These are phyloP conservation scores for Zea luxurians DNA, from an alignment of 176 grass and related monocot genomes.

Conservation along the genomic window DNA sequence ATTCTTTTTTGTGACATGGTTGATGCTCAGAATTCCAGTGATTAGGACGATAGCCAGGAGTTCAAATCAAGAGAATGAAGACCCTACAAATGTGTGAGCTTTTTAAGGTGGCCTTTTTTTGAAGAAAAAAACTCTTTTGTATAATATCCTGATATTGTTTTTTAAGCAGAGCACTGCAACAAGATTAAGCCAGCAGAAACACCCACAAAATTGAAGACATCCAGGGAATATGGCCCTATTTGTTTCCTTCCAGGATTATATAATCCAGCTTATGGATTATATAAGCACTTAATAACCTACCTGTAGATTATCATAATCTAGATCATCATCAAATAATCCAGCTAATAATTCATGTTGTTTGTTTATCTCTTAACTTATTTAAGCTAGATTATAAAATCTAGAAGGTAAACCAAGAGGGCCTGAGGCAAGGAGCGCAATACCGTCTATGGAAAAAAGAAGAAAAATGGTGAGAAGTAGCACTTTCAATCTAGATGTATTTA, in stretches of 20 bases:
- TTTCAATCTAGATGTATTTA: neutral
- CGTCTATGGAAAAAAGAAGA: conserved; percentile 38
- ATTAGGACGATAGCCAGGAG: conserved; percentile 43
- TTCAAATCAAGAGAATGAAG: conserved; percentile 47
- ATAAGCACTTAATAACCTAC: too few species aligned
- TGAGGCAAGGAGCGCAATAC: conserved; percentile 52
- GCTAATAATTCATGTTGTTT: too few species aligned
- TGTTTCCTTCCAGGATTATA: too few species aligned
- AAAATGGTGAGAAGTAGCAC: conserved; percentile 31
- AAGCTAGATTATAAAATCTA: too few species aligned
- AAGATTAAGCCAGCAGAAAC: conserved; percentile 52
- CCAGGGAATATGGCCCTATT: conserved; percentile 43
- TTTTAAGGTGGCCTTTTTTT: conserved; percentile 10
- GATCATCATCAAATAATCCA: too few species aligned
- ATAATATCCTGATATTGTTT: neutral
- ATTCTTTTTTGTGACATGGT: conserved; percentile 18
- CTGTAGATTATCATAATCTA: too few species aligned
- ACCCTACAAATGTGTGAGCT: conserved; percentile 45
- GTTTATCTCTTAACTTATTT: too few species aligned
- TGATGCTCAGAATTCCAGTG: conserved; percentile 26
- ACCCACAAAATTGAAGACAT: conserved; percentile 40
- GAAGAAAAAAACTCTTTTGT: too few species aligned
- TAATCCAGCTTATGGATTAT: too few species aligned
- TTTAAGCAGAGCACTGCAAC: conserved; percentile 35
- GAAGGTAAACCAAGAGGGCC: too few species aligned